Base-by-base conservation (phyloP, 2,329 filamentous ascomycete genomes). In the Alternaria burnsii region DNA sequence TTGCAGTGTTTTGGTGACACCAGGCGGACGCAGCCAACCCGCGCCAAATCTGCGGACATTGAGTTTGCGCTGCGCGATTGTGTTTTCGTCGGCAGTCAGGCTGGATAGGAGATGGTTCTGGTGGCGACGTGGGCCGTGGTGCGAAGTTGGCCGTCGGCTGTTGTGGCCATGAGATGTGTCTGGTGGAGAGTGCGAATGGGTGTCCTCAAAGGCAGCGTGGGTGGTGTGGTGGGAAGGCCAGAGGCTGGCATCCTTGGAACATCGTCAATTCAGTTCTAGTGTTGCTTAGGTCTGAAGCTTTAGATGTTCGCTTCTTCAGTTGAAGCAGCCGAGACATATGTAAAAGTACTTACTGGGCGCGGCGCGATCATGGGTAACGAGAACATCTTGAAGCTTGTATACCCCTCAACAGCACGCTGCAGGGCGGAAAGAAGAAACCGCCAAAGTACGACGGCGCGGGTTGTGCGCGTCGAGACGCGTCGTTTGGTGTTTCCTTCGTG, bases 11-110 rank as follows among this genome's bases (percentile, higher is more conserved):
- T 98, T 99, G 58, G 88, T 78, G 56, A 97, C 86, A 8, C 94
- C 95, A 0, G 93, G 93, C 0, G 95, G 95, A 59, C 91, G 91
- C 57, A 99, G 89, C 95, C 95, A 99, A 44, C 87, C 87, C 67
- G 89, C 91, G 61, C 95, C 95, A 75, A 96, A 97, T 72, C 93
- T 91, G 48, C 91, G 87, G 30, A 98, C 90, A 67, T 94, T 93
- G 48, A 87, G 81, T 72, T 94, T 93, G 47, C 94, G 92, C 9
- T 90, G 86, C 55, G 89, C 87, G 66, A 96, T 85, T 59, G 88
- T 86, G 62, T 88, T 86, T 80, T 98, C 95, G 75, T 97, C 94
- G 42, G 87, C 82, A 26, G 87, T 84, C 11, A 97, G 86, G 2
- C 89, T 84, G 10, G 90, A 86, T 4, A 97, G 87, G 2, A 86